Conservation (phyloP, 2,329 filamentous ascomycete genomes). For the Fusarium keratoplasticum region DNA sequence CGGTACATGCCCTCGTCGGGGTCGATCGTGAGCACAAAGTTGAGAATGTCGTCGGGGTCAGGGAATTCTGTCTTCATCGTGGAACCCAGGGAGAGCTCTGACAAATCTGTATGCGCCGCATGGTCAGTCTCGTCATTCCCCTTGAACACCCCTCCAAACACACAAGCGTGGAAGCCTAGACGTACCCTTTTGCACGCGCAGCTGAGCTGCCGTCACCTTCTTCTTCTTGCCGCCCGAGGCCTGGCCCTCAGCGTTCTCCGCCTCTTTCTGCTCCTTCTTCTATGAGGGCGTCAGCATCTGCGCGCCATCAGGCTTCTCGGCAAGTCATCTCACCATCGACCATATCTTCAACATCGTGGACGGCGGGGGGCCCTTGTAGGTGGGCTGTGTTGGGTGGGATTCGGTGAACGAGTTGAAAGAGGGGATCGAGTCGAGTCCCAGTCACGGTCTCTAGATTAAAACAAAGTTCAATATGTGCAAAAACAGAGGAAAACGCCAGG, state of each 20-base stretch:
- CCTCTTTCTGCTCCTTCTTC: slow-evolving; percentile 98
- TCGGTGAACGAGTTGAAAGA: neutral
- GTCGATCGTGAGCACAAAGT: slow-evolving; percentile 84
- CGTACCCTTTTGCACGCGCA: slow-evolving; percentile 94
- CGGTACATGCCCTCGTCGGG: slow-evolving; percentile 93
- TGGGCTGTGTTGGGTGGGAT: slow-evolving; percentile 36
- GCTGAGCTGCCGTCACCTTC: slow-evolving; percentile 96
- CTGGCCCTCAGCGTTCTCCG: slow-evolving; percentile 81
- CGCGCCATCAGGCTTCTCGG: neutral
- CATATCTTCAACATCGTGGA: slow-evolving; percentile 96
- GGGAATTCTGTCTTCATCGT: slow-evolving; percentile 87
- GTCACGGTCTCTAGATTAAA: neutral
- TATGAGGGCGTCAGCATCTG: slow-evolving; percentile 55
- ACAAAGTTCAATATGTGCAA: neutral
- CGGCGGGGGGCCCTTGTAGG: slow-evolving; percentile 32
- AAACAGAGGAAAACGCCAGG: neutral
- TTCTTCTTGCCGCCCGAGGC: slow-evolving; percentile 88
- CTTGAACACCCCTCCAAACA: neutral
- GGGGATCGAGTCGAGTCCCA: neutral
- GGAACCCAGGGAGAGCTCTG: slow-evolving; percentile 80
- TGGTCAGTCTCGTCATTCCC: slow-evolving; percentile 17
- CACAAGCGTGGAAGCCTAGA: neutral
- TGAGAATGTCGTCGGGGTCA: slow-evolving; percentile 86
- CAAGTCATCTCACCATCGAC: slow-evolving; percentile 80
- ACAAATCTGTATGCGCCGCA: slow-evolving; percentile 69